Evolutionary conservation across 108 stramenopile genomes (phyloP).

Genomic region (Skeletonema costatum): DNA sequence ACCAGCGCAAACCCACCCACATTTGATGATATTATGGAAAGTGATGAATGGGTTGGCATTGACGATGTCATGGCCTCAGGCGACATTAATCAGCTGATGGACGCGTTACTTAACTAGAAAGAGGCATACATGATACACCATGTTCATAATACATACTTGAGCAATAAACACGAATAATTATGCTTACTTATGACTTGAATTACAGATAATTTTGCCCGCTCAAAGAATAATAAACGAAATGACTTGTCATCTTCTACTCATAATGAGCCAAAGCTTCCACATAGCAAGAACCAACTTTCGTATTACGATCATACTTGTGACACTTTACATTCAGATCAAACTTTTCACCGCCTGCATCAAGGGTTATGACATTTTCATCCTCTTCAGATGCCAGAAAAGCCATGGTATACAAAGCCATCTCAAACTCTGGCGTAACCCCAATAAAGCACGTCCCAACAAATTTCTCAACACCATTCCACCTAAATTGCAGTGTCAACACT

Average conservation of each 20-base stretch:
- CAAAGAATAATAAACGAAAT: neutral
- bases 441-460: conserved; percentile 80
- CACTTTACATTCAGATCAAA: conserved; percentile 75
- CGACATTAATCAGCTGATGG: conserved; percentile 6
- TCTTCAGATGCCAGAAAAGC: conserved; percentile 70
- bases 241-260: conserved; percentile 14
- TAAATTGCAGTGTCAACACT: conserved; percentile 86
- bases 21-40: conserved; percentile 25
- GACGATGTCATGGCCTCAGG: conserved; percentile 4
- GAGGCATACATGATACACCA: neutral
- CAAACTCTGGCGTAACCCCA: conserved; percentile 91
- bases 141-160: neutral
- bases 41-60: conserved; percentile 18
- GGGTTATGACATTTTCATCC: conserved; percentile 60
- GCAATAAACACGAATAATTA: neutral
- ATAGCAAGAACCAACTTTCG: conserved; percentile 76
- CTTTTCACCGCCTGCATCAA: conserved; percentile 61
- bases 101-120: neutral
- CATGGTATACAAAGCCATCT: conserved; percentile 90
- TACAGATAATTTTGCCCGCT: neutral
- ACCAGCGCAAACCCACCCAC: conserved; percentile 5
- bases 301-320: conserved; percentile 58
- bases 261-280: conserved; percentile 79
- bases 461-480: conserved; percentile 89
- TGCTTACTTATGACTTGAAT: neutral